Base-by-base conservation (phyloP, 2,329 filamentous ascomycete genomes). In the Sphaerostilbella broomeana region DNA sequence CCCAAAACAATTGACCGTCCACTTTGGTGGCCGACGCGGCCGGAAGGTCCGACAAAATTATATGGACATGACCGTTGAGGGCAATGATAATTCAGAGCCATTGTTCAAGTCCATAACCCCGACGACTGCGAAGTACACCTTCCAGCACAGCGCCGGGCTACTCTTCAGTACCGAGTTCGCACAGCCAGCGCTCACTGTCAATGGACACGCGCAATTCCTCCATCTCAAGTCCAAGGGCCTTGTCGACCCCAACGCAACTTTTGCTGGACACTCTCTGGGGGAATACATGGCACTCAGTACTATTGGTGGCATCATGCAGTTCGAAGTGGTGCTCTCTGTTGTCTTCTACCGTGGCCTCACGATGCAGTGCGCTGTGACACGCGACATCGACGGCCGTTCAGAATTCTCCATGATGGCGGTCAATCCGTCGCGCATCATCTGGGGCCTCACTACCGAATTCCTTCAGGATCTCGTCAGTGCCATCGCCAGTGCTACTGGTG, bases 401-500 rank as follows among this genome's bases (percentile, higher is more conserved):
- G 97, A 97, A 74, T 98, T 98, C 73, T 89, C 86, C 47, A 98
- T 98, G 92, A 95, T 90, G 63, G 92, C 92, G 42, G 90, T 98
- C 65, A 98, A 98, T 71, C 92, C 92, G 24, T 95, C 88, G 72
- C 83, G 92, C 50, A 95, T 98, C 63, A 94, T 86, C 58, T 95
- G 94, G 77, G 95, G 88, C 1, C 98, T 98, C 76, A 95, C 94
- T 68, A 94, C 98, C 68, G 85, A 92, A 62, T 92, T 90, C 28
- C 75, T 98, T 49, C 89, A 95, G 60, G 98, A 95, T 58, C 88
- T 98, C 25, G 90, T 97, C 17, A 86, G 87, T 73, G 95, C 87
- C 68, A 92, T 98, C 54, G 75, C 89, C 0, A 89, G 95, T 62
- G 83, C 86, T 62, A 97, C 92, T 5, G 83, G 82, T 44, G 98